These are phyloP conservation scores for Phlebiopsis gigantea DNA, from an alignment of 768 basidiomycete genomes.

Conservation along the genomic window DNA sequence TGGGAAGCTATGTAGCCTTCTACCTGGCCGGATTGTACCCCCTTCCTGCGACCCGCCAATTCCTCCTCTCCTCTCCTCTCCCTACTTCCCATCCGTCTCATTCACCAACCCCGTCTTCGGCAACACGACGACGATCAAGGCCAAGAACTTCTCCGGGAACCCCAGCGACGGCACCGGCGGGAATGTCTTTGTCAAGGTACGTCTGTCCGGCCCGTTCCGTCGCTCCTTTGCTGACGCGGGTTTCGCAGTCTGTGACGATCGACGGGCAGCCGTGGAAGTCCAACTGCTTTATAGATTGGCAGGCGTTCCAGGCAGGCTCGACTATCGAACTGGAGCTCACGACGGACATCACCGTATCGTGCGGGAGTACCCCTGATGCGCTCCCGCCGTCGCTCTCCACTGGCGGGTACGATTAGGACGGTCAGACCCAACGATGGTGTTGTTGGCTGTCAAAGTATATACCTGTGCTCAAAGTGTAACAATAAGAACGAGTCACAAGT, in stretches of 20 bases:
- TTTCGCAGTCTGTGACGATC: conserved; percentile 45
- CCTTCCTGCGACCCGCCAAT: conserved; percentile 53
- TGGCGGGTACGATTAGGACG: conserved; percentile 39
- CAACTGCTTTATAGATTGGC: conserved; percentile 63
- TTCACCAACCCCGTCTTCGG: conserved; percentile 54
- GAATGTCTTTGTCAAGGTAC: conserved; percentile 52
- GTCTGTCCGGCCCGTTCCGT: conserved; percentile 3
- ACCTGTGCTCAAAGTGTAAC: too few relatives aligned
- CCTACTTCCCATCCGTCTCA: conserved; percentile 54
- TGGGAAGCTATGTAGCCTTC: conserved; percentile 58
- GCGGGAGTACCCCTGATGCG: conserved; percentile 40
- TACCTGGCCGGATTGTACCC: conserved; percentile 59
- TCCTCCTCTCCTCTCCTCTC: conserved; percentile 57
- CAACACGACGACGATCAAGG: conserved; percentile 49
- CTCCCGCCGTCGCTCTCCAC: conserved; percentile 61
- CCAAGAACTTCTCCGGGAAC: conserved; percentile 47
- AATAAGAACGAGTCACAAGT: too few relatives aligned
- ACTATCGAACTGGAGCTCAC: conserved; percentile 52
- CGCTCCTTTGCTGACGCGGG: background rate
- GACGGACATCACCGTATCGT: conserved; percentile 45
- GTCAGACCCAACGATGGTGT: too few relatives aligned
- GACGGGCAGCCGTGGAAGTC: conserved; percentile 55
- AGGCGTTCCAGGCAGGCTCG: conserved; percentile 49
- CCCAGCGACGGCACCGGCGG: conserved; percentile 47
- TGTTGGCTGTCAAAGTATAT: too few relatives aligned